These are phyloP conservation scores for Beta corolliflora DNA, from an alignment of 179 eudicot species.

Conservation along the genomic window DNA sequence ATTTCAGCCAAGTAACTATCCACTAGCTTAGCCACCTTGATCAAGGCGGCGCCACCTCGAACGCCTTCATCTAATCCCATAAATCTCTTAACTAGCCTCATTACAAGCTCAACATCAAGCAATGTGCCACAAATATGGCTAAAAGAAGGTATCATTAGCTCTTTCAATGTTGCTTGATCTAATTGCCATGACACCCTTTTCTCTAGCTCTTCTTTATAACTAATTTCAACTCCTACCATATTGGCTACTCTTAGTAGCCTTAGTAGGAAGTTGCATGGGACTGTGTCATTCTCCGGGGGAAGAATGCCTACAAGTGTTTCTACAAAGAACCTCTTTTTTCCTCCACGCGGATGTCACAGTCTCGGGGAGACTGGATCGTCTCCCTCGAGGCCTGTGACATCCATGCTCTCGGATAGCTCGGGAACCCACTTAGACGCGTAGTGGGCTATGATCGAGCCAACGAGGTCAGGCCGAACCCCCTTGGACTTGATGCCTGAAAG, in stretches of 20 bases:
- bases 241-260: slow-evolving; percentile 61
- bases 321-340: slow-evolving; percentile 66
- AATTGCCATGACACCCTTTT: slow-evolving; percentile 62
- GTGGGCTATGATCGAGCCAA: slow-evolving; percentile 80
- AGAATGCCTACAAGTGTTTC: slow-evolving; percentile 69
- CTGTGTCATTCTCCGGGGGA: slow-evolving; percentile 62
- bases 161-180: slow-evolving; percentile 68
- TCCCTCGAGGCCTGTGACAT: neutral
- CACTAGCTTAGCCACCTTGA: slow-evolving; percentile 74
- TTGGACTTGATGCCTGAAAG: slow-evolving; percentile 63
- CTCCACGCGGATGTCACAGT: slow-evolving; percentile 51
- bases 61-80: slow-evolving; percentile 44
- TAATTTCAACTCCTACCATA: slow-evolving; percentile 50
- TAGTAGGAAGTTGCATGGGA: slow-evolving; percentile 76
- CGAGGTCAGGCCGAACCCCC: slow-evolving; percentile 70
- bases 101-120: slow-evolving; percentile 68
- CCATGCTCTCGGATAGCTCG: slow-evolving; percentile 48
- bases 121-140: slow-evolving; percentile 69
- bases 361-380: slow-evolving; percentile 25
- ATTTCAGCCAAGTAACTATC: slow-evolving; percentile 80
- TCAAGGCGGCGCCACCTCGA: slow-evolving; percentile 52
- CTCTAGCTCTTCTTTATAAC: slow-evolving; percentile 57
- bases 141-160: slow-evolving; percentile 79
- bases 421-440: slow-evolving; percentile 88
- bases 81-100: slow-evolving; percentile 58